These are phyloP conservation scores for Rhodamnia rubescens DNA, from an alignment of 345 rosid genomes.

Conservation along the genomic window DNA sequence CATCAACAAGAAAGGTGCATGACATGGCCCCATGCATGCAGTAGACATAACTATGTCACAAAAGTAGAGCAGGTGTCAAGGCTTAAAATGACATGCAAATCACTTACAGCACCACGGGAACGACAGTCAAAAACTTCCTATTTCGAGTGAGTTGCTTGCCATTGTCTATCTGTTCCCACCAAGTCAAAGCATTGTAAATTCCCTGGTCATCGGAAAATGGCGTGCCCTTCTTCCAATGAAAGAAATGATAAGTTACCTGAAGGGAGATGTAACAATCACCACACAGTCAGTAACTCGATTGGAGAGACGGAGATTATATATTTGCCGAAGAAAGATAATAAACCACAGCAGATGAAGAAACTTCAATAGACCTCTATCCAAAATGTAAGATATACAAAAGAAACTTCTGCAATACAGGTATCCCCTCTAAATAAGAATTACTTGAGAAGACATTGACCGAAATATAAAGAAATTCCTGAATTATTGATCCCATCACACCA, in stretches of 20 bases:
- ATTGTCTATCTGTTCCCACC: conserved; percentile 98
- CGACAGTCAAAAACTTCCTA: conserved; percentile 84
- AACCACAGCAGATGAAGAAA: not conserved
- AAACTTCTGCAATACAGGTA: not conserved
- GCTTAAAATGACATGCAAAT: not conserved
- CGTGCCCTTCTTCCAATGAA: conserved; percentile 99
- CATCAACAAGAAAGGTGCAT: not conserved
- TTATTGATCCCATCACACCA: not conserved
- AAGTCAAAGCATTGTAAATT: conserved; percentile 80
- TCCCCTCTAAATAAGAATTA: not conserved
- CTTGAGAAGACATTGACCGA: not conserved
- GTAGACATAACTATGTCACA: not conserved
- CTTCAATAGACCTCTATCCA: not conserved
- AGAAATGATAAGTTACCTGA: conserved; percentile 89
- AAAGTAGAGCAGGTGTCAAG: not conserved
- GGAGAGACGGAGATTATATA: not conserved
- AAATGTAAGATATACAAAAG: not conserved
- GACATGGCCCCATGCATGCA: not conserved
- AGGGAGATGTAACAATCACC: not conserved
- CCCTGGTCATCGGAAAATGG: conserved; percentile 98
- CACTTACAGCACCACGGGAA: conserved; percentile 89
- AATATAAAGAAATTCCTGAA: not conserved
- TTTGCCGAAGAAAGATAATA: not conserved
- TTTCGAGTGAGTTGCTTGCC: conserved; percentile 96
- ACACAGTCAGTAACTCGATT: not conserved